phyloP scores from a whole-genome alignment of 164 flowering plant genomes.

The Akebia trifoliata region DNA sequence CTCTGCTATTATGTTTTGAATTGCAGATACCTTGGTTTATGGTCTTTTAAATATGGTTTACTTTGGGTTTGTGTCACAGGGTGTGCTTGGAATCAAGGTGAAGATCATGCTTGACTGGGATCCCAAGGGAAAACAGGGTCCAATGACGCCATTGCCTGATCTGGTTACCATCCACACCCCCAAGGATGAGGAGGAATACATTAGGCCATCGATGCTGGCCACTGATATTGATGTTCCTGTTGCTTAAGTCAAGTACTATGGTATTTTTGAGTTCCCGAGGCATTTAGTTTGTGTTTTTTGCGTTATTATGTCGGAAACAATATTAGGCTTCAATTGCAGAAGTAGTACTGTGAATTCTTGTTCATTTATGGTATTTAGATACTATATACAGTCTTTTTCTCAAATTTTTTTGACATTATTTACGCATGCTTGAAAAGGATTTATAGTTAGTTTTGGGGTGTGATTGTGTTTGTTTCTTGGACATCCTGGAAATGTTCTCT shows the following conservation, averaged over 20 bases:
- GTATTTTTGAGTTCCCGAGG: not conserved
- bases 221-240: slow-evolving; percentile 22
- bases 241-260: too few relatives aligned
- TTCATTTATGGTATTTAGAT: too few relatives aligned
- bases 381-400: too few relatives aligned
- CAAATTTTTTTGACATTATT: too few relatives aligned
- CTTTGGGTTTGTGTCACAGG: slow-evolving; percentile 14
- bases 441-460: too few relatives aligned
- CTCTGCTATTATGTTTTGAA: not conserved
- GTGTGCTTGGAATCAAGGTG: slow-evolving; percentile 53
- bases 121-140: slow-evolving; percentile 49
- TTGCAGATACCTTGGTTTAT: not conserved
- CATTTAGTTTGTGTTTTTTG: not conserved
- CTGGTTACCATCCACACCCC: slow-evolving; percentile 50
- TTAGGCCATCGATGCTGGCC: slow-evolving; percentile 22
- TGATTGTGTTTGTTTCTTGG: too few relatives aligned
- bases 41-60: not conserved
- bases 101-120: slow-evolving; percentile 56
- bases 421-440: too few relatives aligned
- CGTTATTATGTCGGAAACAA: too few relatives aligned
- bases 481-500: too few relatives aligned
- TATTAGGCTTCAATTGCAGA: not conserved
- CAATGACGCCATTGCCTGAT: slow-evolving; percentile 48
- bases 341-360: too few relatives aligned
- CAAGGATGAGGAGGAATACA: slow-evolving; percentile 46